Conservation (phyloP, 345 rosid genomes). For the Camelina hispida region DNA sequence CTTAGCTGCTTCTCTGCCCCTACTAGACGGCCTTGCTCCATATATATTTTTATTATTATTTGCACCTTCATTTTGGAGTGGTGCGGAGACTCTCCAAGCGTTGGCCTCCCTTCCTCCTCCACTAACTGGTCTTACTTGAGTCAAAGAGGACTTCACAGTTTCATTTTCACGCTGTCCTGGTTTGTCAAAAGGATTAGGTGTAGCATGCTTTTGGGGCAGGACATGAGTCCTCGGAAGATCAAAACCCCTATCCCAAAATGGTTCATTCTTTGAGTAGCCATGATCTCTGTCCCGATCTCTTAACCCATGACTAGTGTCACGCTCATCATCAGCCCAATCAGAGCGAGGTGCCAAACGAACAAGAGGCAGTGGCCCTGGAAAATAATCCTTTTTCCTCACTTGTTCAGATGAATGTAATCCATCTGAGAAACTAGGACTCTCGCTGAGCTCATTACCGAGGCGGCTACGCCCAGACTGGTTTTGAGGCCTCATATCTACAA, state of each 20-base stretch:
- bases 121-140: conserved; percentile 59
- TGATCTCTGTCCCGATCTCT: conserved; percentile 65
- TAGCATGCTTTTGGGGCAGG: conserved; percentile 65
- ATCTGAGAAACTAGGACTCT: conserved; percentile 43
- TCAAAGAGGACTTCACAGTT: conserved; percentile 60
- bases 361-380: conserved; percentile 75
- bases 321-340: conserved; percentile 99
- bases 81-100: conserved; percentile 72
- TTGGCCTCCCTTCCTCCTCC: conserved; percentile 79
- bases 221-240: conserved; percentile 68
- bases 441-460: conserved; percentile 49
- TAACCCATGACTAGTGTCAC: conserved; percentile 82
- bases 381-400: conserved; percentile 61
- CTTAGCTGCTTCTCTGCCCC: conserved; percentile 59
- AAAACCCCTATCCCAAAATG: conserved; percentile 77
- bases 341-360: conserved; percentile 85
- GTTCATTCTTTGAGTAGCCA: conserved; percentile 65
- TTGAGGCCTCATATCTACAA: conserved; percentile 68
- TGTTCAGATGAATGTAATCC: conserved; percentile 54
- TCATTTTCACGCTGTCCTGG: conserved; percentile 70
- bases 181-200: conserved; percentile 56
- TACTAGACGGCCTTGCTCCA: conserved; percentile 53
- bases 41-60: conserved; percentile 50
- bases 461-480: conserved; percentile 53
- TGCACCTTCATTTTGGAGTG: conserved; percentile 60